Evolutionary conservation across 192 early-diverging fungal genomes (phyloP), one percentile per base, ranked within the genome.

Genomic region (Coemansia aciculifera): DNA sequence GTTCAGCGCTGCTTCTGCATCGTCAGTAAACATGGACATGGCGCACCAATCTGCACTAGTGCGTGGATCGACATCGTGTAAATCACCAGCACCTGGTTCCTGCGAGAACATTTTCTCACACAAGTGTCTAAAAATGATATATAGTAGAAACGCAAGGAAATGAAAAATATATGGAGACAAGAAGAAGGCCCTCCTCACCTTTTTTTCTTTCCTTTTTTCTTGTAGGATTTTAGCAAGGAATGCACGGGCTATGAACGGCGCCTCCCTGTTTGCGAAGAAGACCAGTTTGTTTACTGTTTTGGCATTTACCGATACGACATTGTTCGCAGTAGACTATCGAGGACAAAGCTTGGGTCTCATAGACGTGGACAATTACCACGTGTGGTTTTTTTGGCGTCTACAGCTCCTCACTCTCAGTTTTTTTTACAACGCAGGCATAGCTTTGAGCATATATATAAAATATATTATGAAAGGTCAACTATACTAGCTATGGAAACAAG

Each of bases 151-250:
- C 19, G 49, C 19, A 51, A 51, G 9, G 12, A 27, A 38, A 37
- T 65, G 34, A 5, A 65, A 51, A 52, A 65, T 32, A 12, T 15
- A 61, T 38, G 46, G 39, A 42, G n/a, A 63, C n/a, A 44, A 44
- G 37, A 13, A 43, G 24, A 19, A 63, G 39, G 40, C 40, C 40
- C 40, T 42, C 40, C 40, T 42, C 40, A 36, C 7, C 48, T 13
- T 54, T 12, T 27, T 29, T 4, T 54, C 13, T 29, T 13, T 27
- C 49, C 11, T 48, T 21, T 48, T 48, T 17, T 42, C 27, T 27
- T n/a, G 40, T 21, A 48, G 9, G n/a, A 19, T 48, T n/a, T n/a
- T 48, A 10, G 19, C 46, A 48, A 21, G 19, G 19, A 48, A 19
- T 1, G 19, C 19, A 6, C 46, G 19, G 46, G 46, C 46, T 48